Conservation (phyloP, 2,329 filamentous ascomycete species). For the Claviceps sp. region DNA sequence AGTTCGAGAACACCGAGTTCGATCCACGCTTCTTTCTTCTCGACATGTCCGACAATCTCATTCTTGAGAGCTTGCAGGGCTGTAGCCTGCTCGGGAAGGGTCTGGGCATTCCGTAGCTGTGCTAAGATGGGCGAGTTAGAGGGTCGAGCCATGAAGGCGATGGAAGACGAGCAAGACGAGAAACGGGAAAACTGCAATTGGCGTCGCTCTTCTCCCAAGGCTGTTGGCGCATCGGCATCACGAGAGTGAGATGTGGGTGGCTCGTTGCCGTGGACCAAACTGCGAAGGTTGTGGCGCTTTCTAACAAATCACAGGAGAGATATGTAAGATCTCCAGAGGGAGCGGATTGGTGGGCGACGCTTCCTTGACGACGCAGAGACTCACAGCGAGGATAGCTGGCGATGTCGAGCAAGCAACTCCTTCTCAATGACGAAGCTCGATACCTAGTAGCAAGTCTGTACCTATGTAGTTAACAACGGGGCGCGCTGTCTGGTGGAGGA, state of each 20-base stretch:
- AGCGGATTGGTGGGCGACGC: too few species aligned
- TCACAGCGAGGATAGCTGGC: not conserved
- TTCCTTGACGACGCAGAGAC: not conserved
- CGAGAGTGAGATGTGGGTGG: constrained; percentile 1
- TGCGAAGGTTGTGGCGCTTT: not conserved
- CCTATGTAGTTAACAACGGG: too few species aligned
- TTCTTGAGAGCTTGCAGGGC: constrained; percentile 71
- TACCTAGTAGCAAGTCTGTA: not conserved
- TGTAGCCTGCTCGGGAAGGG: constrained; percentile 37
- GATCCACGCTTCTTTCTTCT: constrained; percentile 74
- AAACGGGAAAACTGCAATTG: constrained; percentile 1
- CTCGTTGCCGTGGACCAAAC: not conserved
- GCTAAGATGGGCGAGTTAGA: constrained; percentile 39
- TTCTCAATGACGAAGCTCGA: constrained; percentile 1
- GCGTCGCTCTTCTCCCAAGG: constrained; percentile 2
- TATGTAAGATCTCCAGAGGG: too few species aligned
- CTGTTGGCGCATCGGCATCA: constrained; percentile 7
- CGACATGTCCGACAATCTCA: constrained; percentile 74
- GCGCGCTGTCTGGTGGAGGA: too few species aligned
- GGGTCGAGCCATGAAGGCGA: constrained; percentile 37
- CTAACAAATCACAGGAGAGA: too few species aligned
- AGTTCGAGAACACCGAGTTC: constrained; percentile 53
- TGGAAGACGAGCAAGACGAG: not conserved
- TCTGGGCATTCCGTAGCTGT: constrained; percentile 42
- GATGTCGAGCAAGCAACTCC: not conserved